phyloP scores from a whole-genome alignment of 805 yeast species.

The Candida manassasensis region DNA sequence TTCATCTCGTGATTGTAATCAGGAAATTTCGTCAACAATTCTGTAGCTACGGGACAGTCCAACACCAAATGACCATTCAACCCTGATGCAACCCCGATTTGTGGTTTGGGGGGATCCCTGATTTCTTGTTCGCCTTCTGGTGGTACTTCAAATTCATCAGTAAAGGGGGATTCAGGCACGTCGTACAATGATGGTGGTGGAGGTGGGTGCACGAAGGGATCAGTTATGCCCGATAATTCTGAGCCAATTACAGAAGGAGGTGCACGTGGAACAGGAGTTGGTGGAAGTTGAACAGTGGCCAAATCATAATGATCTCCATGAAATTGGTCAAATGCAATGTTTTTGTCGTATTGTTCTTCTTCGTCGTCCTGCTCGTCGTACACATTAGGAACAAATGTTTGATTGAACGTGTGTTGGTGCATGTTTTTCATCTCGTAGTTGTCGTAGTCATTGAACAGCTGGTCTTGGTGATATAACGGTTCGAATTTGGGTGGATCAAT shows the following conservation, averaged over 20 bases:
- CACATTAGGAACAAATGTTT: constrained; percentile 41
- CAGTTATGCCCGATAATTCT: constrained; percentile 20
- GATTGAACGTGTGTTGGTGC: constrained; percentile 11
- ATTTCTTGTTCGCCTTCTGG: constrained; percentile 29
- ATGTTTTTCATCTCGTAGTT: constrained; percentile 4
- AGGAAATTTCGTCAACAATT: constrained; percentile 37
- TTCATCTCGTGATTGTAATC: constrained; percentile 29
- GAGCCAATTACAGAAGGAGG: constrained; percentile 13
- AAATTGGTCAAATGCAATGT: constrained; percentile 34
- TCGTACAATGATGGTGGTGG: constrained; percentile 8
- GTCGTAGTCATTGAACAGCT: neutral
- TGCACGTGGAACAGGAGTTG: constrained; percentile 15
- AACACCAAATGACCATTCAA: constrained; percentile 42
- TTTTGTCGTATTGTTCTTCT: constrained; percentile 34
- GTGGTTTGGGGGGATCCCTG: constrained; percentile 27
- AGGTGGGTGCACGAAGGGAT: constrained; percentile 3
- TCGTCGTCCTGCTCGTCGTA: constrained; percentile 39
- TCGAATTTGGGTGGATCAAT: constrained; percentile 3
- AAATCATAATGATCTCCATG: constrained; percentile 41
- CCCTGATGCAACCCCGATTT: constrained; percentile 31
- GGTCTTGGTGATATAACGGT: constrained; percentile 3
- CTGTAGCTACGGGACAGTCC: constrained; percentile 45
- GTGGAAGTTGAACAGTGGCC: constrained; percentile 24
- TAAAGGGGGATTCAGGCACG: constrained; percentile 24
- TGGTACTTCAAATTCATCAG: constrained; percentile 20